These are phyloP conservation scores for Flaveria bidentis DNA, from an alignment of 129 eudicot genomes.

Conservation along the genomic window DNA sequence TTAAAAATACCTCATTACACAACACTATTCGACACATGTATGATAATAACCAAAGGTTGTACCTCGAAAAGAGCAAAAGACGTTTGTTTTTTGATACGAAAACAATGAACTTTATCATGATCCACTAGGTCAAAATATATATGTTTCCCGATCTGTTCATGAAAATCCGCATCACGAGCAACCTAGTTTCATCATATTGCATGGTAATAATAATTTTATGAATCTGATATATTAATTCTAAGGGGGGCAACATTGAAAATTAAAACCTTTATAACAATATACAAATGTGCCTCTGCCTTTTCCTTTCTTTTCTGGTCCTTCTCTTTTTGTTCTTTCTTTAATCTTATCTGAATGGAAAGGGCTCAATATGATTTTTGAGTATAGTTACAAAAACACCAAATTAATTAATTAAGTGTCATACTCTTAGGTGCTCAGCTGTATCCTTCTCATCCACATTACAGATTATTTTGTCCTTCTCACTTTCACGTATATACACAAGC, in stretches of 20 bases:
- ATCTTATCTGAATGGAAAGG: slow-evolving; percentile 43
- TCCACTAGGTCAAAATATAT: slow-evolving; percentile 85
- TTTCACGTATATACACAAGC: slow-evolving; percentile 77
- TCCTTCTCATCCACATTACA: slow-evolving; percentile 82
- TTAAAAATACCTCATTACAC: neutral
- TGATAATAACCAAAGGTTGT: neutral
- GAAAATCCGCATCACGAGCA: slow-evolving; percentile 74
- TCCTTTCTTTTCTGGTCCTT: slow-evolving; percentile 64
- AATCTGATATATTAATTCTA: neutral
- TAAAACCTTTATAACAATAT: slow-evolving; percentile 59
- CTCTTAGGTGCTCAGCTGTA: slow-evolving; percentile 73
- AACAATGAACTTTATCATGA: slow-evolving; percentile 78
- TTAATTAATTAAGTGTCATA: slow-evolving; percentile 16
- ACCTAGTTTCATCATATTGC: slow-evolving; percentile 24
- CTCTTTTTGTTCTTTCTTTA: slow-evolving; percentile 71
- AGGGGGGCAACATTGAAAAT: neutral
- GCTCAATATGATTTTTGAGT: neutral
- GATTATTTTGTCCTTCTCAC: slow-evolving; percentile 67
- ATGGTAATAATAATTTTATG: neutral
- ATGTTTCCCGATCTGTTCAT: slow-evolving; percentile 70
- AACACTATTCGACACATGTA: neutral
- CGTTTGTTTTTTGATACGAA: slow-evolving; percentile 70
- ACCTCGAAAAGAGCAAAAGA: slow-evolving; percentile 70
- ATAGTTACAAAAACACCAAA: slow-evolving; percentile 4
- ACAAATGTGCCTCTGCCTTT: slow-evolving; percentile 52